These are phyloP conservation scores for Quercus mongolica DNA, from an alignment of 306 rosid genomes.

Conservation along the genomic window DNA sequence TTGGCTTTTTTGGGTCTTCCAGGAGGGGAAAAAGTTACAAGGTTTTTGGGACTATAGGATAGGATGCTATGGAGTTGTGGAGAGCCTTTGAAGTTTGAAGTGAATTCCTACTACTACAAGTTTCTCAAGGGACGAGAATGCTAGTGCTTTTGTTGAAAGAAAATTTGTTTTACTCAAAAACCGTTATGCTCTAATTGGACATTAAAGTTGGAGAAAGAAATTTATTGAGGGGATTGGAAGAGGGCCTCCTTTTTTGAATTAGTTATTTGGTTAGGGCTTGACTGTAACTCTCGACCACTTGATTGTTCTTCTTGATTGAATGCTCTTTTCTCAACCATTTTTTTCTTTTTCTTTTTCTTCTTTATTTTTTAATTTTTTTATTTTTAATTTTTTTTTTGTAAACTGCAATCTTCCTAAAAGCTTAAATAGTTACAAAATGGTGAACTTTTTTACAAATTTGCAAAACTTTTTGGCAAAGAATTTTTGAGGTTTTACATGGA, in stretches of 20 bases:
- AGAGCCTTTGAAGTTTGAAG: not conserved
- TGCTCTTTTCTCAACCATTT: not conserved
- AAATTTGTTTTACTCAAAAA: not conserved
- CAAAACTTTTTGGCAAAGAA: too few species aligned
- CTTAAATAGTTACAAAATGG: too few species aligned
- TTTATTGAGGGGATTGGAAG: not conserved
- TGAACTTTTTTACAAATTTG: too few species aligned
- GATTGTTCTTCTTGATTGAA: not conserved
- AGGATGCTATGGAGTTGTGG: not conserved
- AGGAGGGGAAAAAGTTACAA: not conserved
- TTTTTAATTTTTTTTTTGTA: not conserved
- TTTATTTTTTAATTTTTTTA: too few species aligned
- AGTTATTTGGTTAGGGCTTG: not conserved
- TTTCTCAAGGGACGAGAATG: too few species aligned
- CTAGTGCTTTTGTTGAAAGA: not conserved
- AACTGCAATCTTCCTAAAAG: too few species aligned
- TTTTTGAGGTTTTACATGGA: not conserved
- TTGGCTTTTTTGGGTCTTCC: not conserved
- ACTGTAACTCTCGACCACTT: not conserved
- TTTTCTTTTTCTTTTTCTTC: too few species aligned
- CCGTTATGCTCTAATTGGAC: not conserved
- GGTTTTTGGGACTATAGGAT: not conserved
- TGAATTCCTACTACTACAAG: not conserved
- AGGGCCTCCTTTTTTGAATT: not conserved
- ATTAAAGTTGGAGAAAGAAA: not conserved